Evolutionary conservation across 768 basidiomycete genomes (phyloP).

Genomic region (Lanmaoa rubissima): DNA sequence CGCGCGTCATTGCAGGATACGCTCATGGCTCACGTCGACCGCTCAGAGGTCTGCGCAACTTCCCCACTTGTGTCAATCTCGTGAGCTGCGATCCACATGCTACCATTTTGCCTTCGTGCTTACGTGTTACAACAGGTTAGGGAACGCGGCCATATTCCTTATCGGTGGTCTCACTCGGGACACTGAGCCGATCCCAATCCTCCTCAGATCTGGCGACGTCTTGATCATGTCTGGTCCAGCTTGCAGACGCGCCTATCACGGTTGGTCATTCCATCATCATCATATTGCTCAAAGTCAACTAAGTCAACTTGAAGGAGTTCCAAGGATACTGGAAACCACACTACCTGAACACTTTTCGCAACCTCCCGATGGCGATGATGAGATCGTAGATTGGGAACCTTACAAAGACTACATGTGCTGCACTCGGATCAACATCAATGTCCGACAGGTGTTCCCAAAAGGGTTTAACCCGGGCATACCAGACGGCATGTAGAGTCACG

Average conservation of each 20-base stretch:
- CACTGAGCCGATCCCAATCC: constrained; percentile 69
- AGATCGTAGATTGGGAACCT: constrained; percentile 49
- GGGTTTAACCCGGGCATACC: constrained; percentile 45
- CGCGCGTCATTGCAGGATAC: constrained; percentile 54
- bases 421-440: constrained; percentile 88
- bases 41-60: constrained; percentile 90
- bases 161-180: constrained; percentile 84
- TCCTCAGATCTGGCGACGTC: constrained; percentile 88
- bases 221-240: constrained; percentile 89
- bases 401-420: constrained; percentile 64
- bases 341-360: constrained; percentile 59
- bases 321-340: constrained; percentile 80
- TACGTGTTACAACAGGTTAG: constrained; percentile 53
- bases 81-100: constrained; percentile 44
- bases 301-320: constrained; percentile 56
- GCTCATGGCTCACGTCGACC: constrained; percentile 97
- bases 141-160: constrained; percentile 86
- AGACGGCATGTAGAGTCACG: neutral
- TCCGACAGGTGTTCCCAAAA: constrained; percentile 83
- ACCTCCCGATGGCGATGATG: constrained; percentile 25
- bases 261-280: constrained; percentile 40
- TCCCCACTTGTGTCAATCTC: constrained; percentile 93
- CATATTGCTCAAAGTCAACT: neutral
- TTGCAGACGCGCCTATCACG: constrained; percentile 89
- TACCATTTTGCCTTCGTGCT: neutral